These are phyloP conservation scores for Herpetomonas samuelpessoai DNA, from an alignment of 208 protist species.

Conservation along the genomic window DNA sequence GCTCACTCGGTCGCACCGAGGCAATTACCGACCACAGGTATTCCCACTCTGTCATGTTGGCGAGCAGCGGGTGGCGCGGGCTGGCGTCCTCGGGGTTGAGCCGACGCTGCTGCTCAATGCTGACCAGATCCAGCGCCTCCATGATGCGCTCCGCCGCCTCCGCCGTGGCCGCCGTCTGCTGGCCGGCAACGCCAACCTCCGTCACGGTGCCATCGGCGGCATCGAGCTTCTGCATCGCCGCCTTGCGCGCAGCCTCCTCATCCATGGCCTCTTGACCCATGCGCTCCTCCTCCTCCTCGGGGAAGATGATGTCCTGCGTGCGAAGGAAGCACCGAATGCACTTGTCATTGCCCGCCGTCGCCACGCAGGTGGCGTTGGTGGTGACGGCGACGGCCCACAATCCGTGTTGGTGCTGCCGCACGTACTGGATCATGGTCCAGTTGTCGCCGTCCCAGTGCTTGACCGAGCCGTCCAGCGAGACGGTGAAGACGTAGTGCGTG, in stretches of 20 bases:
- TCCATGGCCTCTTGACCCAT: constrained; percentile 88
- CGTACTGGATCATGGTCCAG: constrained; percentile 88
- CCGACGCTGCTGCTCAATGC: constrained; percentile 73
- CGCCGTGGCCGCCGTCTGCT: constrained; percentile 57
- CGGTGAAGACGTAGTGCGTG: constrained; percentile 98
- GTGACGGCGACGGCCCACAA: constrained; percentile 70
- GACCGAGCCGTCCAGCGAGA: constrained; percentile 92
- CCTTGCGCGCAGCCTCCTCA: constrained; percentile 65
- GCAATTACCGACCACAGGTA: constrained; percentile 84
- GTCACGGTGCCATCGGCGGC: constrained; percentile 14
- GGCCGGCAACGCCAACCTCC: constrained; percentile 71
- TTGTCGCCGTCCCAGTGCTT: constrained; percentile 99
- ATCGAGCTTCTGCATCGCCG: constrained; percentile 59
- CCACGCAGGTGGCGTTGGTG: constrained; percentile 76
- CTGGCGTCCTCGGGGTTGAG: constrained; percentile 50
- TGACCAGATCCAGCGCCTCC: constrained; percentile 85
- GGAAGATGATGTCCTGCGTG: constrained; percentile 89
- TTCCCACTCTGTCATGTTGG: constrained; percentile 69
- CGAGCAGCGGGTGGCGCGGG: constrained; percentile 61
- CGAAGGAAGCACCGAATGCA: constrained; percentile 81
- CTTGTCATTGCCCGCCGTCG: constrained; percentile 69
- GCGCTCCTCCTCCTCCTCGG: constrained; percentile 83
- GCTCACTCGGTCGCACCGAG: constrained; percentile 73
- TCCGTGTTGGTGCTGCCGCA: constrained; percentile 74
- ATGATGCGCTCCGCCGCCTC: constrained; percentile 83